A percentile compares a stretch with the other conserved stretches of the same genome.
phyloP scores from a whole-genome alignment of 495 filamentous ascomycete genomes.

The Geopyxis carbonaria region DNA sequence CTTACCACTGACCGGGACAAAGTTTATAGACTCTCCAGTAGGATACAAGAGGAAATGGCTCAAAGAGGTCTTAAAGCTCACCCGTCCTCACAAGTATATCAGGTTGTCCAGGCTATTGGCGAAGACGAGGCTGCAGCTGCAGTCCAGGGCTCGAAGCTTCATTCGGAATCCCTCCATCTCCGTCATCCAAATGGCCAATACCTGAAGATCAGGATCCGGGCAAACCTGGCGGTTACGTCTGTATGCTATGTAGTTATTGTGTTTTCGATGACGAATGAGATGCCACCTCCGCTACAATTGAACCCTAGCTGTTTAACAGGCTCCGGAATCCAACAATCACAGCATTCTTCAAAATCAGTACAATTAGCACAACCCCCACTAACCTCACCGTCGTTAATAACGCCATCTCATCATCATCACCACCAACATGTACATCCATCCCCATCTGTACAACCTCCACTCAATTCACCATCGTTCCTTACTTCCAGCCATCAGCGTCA shows the following conservation, averaged over 20 bases:
- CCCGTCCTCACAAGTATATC: slow-evolving; percentile 26
- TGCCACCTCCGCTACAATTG: slow-evolving; percentile 24
- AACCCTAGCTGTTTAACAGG: slow-evolving; percentile 4
- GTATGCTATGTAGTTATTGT: slow-evolving; percentile 25
- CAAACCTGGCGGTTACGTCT: slow-evolving; percentile 24
- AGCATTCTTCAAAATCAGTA: not conserved
- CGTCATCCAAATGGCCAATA: slow-evolving; percentile 23
- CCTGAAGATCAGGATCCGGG: slow-evolving; percentile 18
- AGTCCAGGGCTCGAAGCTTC: slow-evolving; percentile 14
- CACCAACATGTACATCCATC: slow-evolving; percentile 15
- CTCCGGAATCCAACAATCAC: not conserved
- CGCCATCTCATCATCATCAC: slow-evolving; percentile 9
- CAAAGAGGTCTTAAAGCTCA: slow-evolving; percentile 38
- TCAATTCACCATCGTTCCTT: slow-evolving; percentile 19
- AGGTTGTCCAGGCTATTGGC: slow-evolving; percentile 16
- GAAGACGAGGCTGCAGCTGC: slow-evolving; percentile 16
- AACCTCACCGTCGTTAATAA: too few relatives aligned
- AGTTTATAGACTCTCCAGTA: slow-evolving; percentile 30
- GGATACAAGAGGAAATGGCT: slow-evolving; percentile 33
- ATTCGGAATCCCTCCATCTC: slow-evolving; percentile 23
- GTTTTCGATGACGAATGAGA: slow-evolving; percentile 19
- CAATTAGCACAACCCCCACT: too few relatives aligned
- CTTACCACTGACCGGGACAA: slow-evolving; percentile 34
- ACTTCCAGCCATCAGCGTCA: slow-evolving; percentile 17
- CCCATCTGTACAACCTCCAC: slow-evolving; percentile 13